phyloP scores from a whole-genome alignment of 2,329 filamentous ascomycete genomes.

The Colletotrichum australisinense region DNA sequence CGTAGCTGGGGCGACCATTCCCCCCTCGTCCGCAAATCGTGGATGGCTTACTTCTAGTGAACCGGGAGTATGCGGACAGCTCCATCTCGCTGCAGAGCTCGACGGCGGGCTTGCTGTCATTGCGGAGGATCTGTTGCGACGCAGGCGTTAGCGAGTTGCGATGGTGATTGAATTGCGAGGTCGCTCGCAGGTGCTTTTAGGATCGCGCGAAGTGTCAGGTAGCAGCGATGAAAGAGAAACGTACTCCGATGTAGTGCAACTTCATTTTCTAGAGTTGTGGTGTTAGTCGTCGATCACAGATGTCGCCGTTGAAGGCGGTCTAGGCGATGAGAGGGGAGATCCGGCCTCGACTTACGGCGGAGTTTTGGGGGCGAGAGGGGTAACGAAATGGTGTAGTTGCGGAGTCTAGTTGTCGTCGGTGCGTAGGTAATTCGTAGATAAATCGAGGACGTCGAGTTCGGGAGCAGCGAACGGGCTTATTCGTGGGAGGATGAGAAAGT shows the following conservation, averaged over 20 bases:
- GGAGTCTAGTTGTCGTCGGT: not conserved
- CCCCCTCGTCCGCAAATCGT: not conserved
- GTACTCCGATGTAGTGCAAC: conserved; percentile 88
- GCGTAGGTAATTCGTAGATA: not conserved
- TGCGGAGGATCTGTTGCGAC: conserved; percentile 77
- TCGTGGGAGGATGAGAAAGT: not conserved
- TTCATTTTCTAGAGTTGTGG: conserved; percentile 71
- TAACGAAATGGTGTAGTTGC: not conserved
- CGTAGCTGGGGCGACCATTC: not conserved
- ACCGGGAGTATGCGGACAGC: conserved; percentile 81
- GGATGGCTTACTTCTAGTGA: conserved; percentile 74
- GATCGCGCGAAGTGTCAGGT: not conserved
- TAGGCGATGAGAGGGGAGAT: not conserved
- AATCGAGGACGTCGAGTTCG: not conserved
- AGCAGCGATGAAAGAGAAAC: conserved; percentile 48
- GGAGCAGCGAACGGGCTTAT: not conserved
- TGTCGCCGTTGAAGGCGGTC: conserved; percentile 17
- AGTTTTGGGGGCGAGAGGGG: conserved; percentile 14
- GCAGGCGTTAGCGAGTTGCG: conserved; percentile 14
- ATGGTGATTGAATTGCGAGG: not conserved
- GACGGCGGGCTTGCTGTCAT: conserved; percentile 79
- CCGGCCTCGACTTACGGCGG: conserved; percentile 28
- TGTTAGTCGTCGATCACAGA: conserved; percentile 14
- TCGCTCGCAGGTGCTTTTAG: not conserved
- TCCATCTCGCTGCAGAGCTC: conserved; percentile 84